Evolutionary conservation across 2,329 filamentous ascomycete genomes (phyloP), one percentile per base, ranked within the genome.

Genomic region (Massarina eburnea): DNA sequence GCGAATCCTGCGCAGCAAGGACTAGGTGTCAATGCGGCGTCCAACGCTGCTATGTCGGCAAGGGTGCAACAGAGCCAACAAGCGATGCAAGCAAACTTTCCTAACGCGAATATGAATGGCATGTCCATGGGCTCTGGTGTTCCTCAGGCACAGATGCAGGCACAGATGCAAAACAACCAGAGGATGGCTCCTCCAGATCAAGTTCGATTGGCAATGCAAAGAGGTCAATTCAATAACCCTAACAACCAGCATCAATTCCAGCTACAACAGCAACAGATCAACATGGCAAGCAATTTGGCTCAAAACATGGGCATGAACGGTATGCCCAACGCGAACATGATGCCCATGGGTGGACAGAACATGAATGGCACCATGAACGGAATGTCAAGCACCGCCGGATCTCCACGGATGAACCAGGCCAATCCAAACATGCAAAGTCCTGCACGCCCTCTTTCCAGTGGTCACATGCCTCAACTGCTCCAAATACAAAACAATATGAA

Each of bases 141-240:
- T 19, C 82, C 84, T 29, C 85, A 88, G 63, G 84, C 86, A 19
- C 86, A 86, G 54, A 79, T 89, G 73, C 84, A 86, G 58, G 77
- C 78, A 14, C 73, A 78, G 26, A 75, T 79, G 67, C 76, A 74
- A 51, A 72, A 71, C 38, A 80, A 86, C 51, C 77, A 81, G 42
- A 80, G 85, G 43, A 79, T 89, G 73, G 59, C 57, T 34, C 70
- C 70, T 49, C 67, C 65, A 12, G 66, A 71, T 36, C 64, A 70
- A 43, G 60, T 70, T 52, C 66, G 68, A 10, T 65, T 71, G 57
- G 62, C 63, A 14, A 71, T 72, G 66, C 68, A 71, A 48, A 42
- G 63, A 41, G 57, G 59, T 26, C 65, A 68, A 41, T 65, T 63
- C 39, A 54, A 58, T 8, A 62, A 59, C 26, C 48, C 56, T 41